These are phyloP conservation scores for Pisolithus marmoratus DNA, from an alignment of 768 basidiomycete genomes.

Conservation along the genomic window DNA sequence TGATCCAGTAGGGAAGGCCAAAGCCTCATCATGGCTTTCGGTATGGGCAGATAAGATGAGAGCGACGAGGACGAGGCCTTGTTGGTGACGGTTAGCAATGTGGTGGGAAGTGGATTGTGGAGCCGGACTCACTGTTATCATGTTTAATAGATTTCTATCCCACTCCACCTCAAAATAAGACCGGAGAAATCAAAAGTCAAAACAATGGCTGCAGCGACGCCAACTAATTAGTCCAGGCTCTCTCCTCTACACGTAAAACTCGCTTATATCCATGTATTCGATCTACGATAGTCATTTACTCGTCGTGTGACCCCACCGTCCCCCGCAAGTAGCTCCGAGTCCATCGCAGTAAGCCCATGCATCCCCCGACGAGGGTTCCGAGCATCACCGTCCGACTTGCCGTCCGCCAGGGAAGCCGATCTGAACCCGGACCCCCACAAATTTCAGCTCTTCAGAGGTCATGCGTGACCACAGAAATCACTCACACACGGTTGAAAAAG, in stretches of 20 bases:
- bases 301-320: conserved; percentile 14
- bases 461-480: conserved; percentile 6
- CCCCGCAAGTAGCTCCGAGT: conserved; percentile 25
- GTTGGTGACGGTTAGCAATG: conserved; percentile 5
- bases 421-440: conserved; percentile 28
- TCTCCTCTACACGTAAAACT: too few relatives aligned
- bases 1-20: conserved; percentile 57
- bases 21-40: conserved; percentile 56
- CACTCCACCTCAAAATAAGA: background rate
- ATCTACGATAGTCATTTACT: background rate
- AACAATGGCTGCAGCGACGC: background rate
- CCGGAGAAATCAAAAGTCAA: background rate
- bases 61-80: conserved; percentile 13
- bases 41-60: conserved; percentile 19
- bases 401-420: conserved; percentile 51
- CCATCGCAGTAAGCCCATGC: conserved; percentile 44
- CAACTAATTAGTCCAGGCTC: background rate
- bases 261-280: too few relatives aligned
- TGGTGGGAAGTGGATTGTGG: too few relatives aligned
- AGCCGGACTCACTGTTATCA: conserved; percentile 3
- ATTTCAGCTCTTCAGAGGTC: background rate
- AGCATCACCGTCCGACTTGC: conserved; percentile 43
- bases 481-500: conserved; percentile 54
- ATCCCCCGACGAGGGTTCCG: conserved; percentile 53
- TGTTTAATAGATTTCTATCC: conserved; percentile 7